These are phyloP conservation scores for Penicillium sp. DNA, from an alignment of 2,329 filamentous ascomycete genomes.

Conservation along the genomic window DNA sequence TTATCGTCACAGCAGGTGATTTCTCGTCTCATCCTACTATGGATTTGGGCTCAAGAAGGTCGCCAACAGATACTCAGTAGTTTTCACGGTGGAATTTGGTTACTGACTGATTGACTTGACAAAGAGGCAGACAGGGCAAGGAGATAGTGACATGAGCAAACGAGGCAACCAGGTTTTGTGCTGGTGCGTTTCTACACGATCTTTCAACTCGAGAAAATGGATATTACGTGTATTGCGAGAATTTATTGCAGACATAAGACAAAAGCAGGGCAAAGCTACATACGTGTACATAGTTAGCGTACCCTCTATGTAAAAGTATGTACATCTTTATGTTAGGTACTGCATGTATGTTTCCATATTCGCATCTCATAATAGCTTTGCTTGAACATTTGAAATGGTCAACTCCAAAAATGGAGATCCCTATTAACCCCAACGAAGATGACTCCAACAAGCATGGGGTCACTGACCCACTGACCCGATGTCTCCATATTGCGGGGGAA, in stretches of 20 bases:
- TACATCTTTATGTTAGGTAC: not conserved
- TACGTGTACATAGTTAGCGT: too few relatives aligned
- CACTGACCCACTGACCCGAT: not conserved
- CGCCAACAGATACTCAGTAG: not conserved
- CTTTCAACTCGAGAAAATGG: not conserved
- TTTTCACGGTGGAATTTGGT: too few relatives aligned
- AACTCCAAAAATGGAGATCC: not conserved
- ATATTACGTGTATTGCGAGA: not conserved
- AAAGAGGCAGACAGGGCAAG: too few relatives aligned
- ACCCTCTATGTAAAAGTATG: not conserved
- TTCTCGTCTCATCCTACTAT: not conserved
- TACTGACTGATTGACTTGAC: not conserved
- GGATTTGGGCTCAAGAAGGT: not conserved
- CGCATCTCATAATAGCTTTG: not conserved
- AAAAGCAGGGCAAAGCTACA: not conserved
- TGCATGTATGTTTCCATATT: not conserved
- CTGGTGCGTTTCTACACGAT: not conserved
- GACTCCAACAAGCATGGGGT: not conserved
- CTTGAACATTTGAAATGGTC: not conserved
- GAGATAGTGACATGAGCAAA: not conserved
- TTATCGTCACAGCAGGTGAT: not conserved
- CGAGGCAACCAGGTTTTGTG: not conserved
- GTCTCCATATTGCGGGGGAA: conserved; percentile 1
- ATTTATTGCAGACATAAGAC: not conserved
- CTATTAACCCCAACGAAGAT: not conserved